Evolutionary conservation across 83 land plant species (phyloP).

Genomic region (Thuja plicata): DNA sequence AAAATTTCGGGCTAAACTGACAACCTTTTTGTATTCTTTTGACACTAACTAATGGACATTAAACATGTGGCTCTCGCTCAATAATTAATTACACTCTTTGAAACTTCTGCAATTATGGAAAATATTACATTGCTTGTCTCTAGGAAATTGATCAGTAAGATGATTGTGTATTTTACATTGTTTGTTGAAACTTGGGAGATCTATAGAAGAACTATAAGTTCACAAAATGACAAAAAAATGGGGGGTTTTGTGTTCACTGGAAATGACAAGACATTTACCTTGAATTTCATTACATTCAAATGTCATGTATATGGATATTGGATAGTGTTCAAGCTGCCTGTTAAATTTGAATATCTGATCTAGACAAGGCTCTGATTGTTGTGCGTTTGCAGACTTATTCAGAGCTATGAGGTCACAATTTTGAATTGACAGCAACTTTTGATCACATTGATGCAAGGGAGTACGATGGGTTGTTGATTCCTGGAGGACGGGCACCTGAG

Average conservation of each 20-base stretch:
- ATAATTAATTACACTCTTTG: not conserved
- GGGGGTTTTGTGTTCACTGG: not conserved
- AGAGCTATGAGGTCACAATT: conserved; percentile 87
- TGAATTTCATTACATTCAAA: not conserved
- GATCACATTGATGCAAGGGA: conserved; percentile 55
- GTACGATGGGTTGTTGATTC: conserved; percentile 83
- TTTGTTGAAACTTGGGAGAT: not conserved
- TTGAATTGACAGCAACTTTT: conserved; percentile 75
- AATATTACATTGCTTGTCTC: not conserved
- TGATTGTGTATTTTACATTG: not conserved
- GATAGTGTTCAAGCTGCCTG: not conserved
- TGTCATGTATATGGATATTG: not conserved
- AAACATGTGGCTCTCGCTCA: not conserved
- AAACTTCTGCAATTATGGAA: not conserved
- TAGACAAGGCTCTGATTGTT: not conserved
- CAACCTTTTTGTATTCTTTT: not conserved
- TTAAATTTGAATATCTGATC: not conserved
- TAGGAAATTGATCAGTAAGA: not conserved
- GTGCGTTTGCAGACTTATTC: conserved; percentile 74
- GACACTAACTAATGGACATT: not conserved
- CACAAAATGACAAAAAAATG: not conserved
- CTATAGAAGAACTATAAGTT: not conserved
- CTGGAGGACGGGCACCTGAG: conserved; percentile 98
- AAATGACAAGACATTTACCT: not conserved
- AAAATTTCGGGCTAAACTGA: not conserved